These are phyloP conservation scores for Paraleonurus japonicus DNA, from an alignment of 257 asterid genomes.

Conservation along the genomic window DNA sequence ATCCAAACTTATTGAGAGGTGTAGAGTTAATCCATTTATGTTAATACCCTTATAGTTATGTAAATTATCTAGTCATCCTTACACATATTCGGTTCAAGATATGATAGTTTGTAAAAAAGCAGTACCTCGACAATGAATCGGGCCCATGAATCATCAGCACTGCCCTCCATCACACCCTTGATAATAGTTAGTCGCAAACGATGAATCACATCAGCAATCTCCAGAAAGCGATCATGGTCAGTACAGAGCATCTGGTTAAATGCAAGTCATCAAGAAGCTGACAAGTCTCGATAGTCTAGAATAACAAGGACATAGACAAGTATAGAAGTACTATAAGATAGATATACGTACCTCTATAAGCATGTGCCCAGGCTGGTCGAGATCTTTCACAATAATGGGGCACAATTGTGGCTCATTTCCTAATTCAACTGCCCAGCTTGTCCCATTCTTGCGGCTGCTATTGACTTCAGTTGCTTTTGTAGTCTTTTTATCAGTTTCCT, in stretches of 20 bases:
- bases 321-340: not conserved
- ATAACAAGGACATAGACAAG: not conserved
- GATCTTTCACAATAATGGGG: conserved; percentile 86
- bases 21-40: too few species aligned
- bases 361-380: conserved; percentile 79
- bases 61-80: not conserved
- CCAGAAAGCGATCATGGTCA: conserved; percentile 71
- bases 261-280: conserved; percentile 14
- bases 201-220: conserved; percentile 76
- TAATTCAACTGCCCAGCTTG: conserved; percentile 88
- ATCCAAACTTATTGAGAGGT: too few species aligned
- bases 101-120: not conserved
- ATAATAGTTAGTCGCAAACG: conserved; percentile 67
- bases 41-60: too few species aligned
- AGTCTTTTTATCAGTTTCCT: conserved; percentile 43
- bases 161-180: conserved; percentile 68
- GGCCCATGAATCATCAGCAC: conserved; percentile 59
- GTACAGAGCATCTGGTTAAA: conserved; percentile 64
- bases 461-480: conserved; percentile 36
- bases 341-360: conserved; percentile 68
- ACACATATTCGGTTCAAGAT: not conserved
- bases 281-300: not conserved
- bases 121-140: conserved; percentile 84
- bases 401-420: conserved; percentile 56
- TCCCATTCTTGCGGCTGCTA: conserved; percentile 45